Evolutionary conservation across 2,329 filamentous ascomycete genomes (phyloP), one percentile per base, ranked within the genome.

Genomic region (Aspergillus sp.): DNA sequence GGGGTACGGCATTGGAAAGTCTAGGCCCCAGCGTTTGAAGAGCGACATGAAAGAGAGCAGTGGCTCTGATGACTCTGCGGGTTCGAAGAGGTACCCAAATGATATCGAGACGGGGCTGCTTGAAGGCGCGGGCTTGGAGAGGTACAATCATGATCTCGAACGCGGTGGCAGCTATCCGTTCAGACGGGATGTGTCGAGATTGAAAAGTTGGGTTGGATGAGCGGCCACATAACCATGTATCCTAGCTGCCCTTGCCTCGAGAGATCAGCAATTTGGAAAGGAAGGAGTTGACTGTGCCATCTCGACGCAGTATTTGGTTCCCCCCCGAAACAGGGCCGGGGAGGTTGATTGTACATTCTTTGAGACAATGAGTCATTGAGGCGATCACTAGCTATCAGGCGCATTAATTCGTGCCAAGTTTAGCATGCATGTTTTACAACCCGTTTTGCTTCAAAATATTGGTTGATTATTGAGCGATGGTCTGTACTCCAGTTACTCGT

Each of bases 1-100:
- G 52, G 75, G 75, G 3, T 77, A 79, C 55, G 74, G 70, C 2
- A 64, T 65, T 11, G 65, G 70, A 9, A 73, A 75, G 58, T 74
- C 73, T 11, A 70, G 64, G 51, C 60, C 67, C 11, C 67, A 77
- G 60, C 70, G 75, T 14, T 51, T 76, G 19, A 70, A 70, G 5
- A 57, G 66, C 41, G 64, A 64, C 14, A 70, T 68, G 47, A 65
- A 67, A 33, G 67, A 58, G 4, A 57, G 64, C 11, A 68, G 72
- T 41, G 56, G 64, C 14, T 57, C 74, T 23, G 68, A 73, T 56
- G 68, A 73, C 17, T 56, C 68, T 39, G 67, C 72, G 11, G 55
- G 62, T 11, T 33, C 56, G n/a, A 59, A 63, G 9, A 62, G 60
- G 43, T 68, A 69, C 52, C 61, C 59, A 12, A 69, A 69, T 47